A percentile compares a stretch with the other conserved stretches of the same genome.
Evolutionary conservation across 202 grass and related monocot genomes (phyloP).

Genomic region (Thinopyrum obtusiflorum): DNA sequence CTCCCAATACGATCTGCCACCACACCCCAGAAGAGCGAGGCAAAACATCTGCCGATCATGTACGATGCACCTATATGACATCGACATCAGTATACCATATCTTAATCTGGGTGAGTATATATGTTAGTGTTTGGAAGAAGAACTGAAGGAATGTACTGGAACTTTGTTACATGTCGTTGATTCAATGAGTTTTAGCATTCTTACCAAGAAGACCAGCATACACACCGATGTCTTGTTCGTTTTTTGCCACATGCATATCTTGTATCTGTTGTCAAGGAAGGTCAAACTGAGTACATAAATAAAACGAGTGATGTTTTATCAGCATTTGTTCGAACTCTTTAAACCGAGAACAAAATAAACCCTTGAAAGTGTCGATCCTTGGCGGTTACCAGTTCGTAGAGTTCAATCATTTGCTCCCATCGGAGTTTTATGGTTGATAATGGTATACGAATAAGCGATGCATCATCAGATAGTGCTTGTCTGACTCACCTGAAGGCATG

Average conservation of each 20-base stretch:
- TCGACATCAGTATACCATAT: neutral
- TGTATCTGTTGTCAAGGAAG: slow-evolving; percentile 53
- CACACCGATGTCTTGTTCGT: slow-evolving; percentile 75
- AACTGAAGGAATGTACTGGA: neutral
- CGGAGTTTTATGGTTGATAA: too few species aligned
- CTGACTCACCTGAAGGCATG: too few species aligned
- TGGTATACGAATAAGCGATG: too few species aligned
- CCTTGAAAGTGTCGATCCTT: too few species aligned
- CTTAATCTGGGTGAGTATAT: neutral
- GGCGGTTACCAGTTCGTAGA: too few species aligned
- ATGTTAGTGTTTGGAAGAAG: neutral
- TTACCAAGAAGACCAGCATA: slow-evolving; percentile 87
- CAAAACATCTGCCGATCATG: slow-evolving; percentile 62
- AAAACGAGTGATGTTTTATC: too few species aligned
- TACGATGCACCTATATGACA: slow-evolving; percentile 55
- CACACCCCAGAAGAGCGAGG: slow-evolving; percentile 67
- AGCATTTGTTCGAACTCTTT: too few species aligned
- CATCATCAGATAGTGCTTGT: too few species aligned
- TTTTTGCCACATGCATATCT: slow-evolving; percentile 72
- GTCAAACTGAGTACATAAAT: too few species aligned
- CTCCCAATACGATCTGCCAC: slow-evolving; percentile 64
- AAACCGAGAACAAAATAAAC: too few species aligned
- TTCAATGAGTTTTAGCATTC: neutral
- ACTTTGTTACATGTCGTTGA: neutral
- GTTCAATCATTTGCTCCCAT: too few species aligned